phyloP scores from a whole-genome alignment of 768 basidiomycete genomes.

The Favolaschia claudopus region DNA sequence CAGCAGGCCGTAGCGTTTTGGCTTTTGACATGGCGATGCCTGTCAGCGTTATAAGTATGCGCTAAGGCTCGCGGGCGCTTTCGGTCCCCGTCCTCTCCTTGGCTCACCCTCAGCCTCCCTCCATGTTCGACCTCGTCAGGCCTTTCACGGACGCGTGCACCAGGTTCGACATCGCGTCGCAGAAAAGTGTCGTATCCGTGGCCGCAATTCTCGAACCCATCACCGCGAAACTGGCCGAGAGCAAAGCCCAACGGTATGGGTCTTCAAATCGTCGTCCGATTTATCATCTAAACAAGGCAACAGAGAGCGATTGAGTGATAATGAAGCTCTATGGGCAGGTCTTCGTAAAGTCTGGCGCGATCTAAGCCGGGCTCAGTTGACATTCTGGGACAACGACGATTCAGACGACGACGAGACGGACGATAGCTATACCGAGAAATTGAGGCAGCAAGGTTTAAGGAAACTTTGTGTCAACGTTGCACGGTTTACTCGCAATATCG shows the following conservation, averaged over 20 bases:
- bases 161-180: constrained; percentile 29
- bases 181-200: constrained; percentile 26
- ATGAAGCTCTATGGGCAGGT: constrained; percentile 61
- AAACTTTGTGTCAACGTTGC: constrained; percentile 61
- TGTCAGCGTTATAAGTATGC: too few species aligned
- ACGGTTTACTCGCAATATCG: constrained; percentile 85
- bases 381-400: constrained; percentile 59
- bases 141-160: constrained; percentile 13
- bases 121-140: too few species aligned
- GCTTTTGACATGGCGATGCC: too few species aligned
- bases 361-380: constrained; percentile 54
- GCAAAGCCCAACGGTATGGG: constrained; percentile 46
- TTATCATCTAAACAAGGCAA: not conserved
- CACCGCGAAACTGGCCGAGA: constrained; percentile 59
- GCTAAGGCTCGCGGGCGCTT: too few species aligned
- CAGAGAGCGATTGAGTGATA: constrained; percentile 44
- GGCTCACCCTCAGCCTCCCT: too few species aligned
- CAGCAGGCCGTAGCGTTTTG: too few species aligned
- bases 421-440: constrained; percentile 23
- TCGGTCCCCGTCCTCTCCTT: too few species aligned
- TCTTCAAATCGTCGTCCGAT: not conserved
- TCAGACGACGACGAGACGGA: constrained; percentile 46
- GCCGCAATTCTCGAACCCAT: constrained; percentile 53
- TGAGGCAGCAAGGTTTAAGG: constrained; percentile 43
- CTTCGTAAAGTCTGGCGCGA: constrained; percentile 66